Conservation (phyloP, 2,329 filamentous ascomycete species). For the Didymellaceae sp. region DNA sequence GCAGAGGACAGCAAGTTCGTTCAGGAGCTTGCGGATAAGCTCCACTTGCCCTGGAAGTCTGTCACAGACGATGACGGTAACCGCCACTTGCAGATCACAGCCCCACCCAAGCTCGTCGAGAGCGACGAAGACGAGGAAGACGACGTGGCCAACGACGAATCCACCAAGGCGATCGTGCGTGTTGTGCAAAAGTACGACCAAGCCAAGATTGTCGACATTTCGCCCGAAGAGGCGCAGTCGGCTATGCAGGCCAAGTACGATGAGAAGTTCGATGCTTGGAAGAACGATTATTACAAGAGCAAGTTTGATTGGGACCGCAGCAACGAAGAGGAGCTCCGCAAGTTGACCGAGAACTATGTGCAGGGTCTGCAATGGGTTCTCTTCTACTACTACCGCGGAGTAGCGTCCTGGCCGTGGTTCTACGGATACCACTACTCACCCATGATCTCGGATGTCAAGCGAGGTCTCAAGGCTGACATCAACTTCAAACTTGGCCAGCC, state of each 20-base stretch:
- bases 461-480: conserved; percentile 83
- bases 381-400: conserved; percentile 96
- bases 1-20: conserved; percentile 93
- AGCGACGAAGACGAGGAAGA: conserved; percentile 67
- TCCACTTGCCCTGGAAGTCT: conserved; percentile 71
- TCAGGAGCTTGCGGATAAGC: conserved; percentile 77
- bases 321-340: conserved; percentile 78
- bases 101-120: conserved; percentile 59
- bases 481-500: conserved; percentile 94
- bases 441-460: conserved; percentile 94
- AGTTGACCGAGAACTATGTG: conserved; percentile 93
- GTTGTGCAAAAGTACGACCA: conserved; percentile 92
- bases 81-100: conserved; percentile 68
- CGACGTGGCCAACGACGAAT: conserved; percentile 79
- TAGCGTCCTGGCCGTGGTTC: conserved; percentile 98
- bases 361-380: conserved; percentile 98
- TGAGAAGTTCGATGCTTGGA: conserved; percentile 89
- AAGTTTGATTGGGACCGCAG: conserved; percentile 91
- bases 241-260: conserved; percentile 86
- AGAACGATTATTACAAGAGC: conserved; percentile 86
- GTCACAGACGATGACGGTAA: conserved; percentile 69
- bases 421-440: conserved; percentile 97
- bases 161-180: conserved; percentile 79
- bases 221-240: conserved; percentile 77
- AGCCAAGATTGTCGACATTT: conserved; percentile 81